Base-by-base conservation (phyloP, 2,329 filamentous ascomycete species). In the Bisporella sp. region DNA sequence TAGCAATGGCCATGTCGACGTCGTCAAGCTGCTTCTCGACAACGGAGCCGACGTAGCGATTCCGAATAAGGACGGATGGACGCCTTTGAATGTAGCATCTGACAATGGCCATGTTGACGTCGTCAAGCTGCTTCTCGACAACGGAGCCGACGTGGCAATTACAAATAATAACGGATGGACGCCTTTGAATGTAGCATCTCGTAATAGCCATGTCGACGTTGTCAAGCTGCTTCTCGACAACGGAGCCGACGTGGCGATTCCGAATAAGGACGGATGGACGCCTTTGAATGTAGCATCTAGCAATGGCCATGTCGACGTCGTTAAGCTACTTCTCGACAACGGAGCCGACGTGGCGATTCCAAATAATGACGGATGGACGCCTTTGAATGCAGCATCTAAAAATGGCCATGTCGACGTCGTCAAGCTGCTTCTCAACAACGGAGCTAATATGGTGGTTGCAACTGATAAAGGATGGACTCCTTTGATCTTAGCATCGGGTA, bases 241-340 rank as follows among this genome's bases (percentile, higher is more conserved):
- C n/a, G n/a, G n/a, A n/a, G n/a, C n/a, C n/a, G n/a, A n/a, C n/a
- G n/a, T n/a, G n/a, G n/a, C n/a, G n/a, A n/a, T n/a, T n/a, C n/a
- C 35, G n/a, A 39, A 39, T n/a, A 39, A 39, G 8, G n/a, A 8
- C 8, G 35, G 35, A 39, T 39, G 35, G 8, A 39, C 35, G 35
- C 39, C 47, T 7, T 31, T 49, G 37, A n/a, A 35, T 29, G 31
- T 7, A 29, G 47, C 47, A 33, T 49, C 47, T 7, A n/a, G 45
- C 33, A 39, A 39, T 8, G 35, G 35, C n/a, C 35, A n/a, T n/a
- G n/a, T n/a, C n/a, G n/a, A n/a, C n/a, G n/a, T n/a, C n/a, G n/a
- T n/a, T n/a, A n/a, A n/a, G n/a, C n/a, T n/a, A n/a, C n/a, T n/a
- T n/a, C n/a, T n/a, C n/a, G n/a, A n/a, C n/a, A n/a, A n/a, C n/a